phyloP scores from a whole-genome alignment of 371 early-diverging fungal species.

The Haplosporangium sp. region DNA sequence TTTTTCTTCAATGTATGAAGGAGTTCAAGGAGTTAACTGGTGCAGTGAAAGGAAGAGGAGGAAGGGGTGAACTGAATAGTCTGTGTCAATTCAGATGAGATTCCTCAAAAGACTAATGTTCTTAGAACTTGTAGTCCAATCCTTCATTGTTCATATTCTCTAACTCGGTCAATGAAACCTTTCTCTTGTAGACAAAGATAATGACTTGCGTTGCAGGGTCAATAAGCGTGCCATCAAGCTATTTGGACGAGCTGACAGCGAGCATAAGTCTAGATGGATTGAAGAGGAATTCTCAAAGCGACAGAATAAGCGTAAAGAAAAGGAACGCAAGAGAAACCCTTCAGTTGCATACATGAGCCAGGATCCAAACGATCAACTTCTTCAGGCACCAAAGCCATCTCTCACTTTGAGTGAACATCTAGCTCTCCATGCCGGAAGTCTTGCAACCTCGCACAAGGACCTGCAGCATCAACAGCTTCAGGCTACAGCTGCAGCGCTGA shows the following conservation, averaged over 20 bases:
- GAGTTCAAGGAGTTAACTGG: too few relatives aligned
- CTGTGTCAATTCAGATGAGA: too few relatives aligned
- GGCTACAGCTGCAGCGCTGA: conserved; percentile 13
- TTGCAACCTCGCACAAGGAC: conserved; percentile 4
- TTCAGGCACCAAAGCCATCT: conserved; percentile 7
- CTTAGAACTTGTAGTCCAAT: too few relatives aligned
- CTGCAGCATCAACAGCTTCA: conserved; percentile 22
- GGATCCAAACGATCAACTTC: neutral
- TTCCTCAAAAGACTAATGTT: neutral
- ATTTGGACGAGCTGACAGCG: conserved; percentile 71
- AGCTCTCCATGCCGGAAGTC: conserved; percentile 53
- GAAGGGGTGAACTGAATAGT: too few relatives aligned
- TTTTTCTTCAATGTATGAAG: neutral
- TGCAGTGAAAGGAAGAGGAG: too few relatives aligned
- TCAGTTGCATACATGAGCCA: conserved; percentile 28
- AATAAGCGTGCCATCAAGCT: conserved; percentile 82
- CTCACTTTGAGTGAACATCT: conserved; percentile 55
- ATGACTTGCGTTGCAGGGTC: conserved; percentile 83
- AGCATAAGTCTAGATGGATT: conserved; percentile 74
- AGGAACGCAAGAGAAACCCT: conserved; percentile 70
- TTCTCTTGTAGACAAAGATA: conserved; percentile 74
- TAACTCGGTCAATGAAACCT: neutral
- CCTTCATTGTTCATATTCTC: too few relatives aligned
- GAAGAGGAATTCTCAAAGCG: conserved; percentile 80
- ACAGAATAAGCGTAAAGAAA: conserved; percentile 74